Conservation (phyloP, 129 eudicot species). For the Flaveria linearis region DNA sequence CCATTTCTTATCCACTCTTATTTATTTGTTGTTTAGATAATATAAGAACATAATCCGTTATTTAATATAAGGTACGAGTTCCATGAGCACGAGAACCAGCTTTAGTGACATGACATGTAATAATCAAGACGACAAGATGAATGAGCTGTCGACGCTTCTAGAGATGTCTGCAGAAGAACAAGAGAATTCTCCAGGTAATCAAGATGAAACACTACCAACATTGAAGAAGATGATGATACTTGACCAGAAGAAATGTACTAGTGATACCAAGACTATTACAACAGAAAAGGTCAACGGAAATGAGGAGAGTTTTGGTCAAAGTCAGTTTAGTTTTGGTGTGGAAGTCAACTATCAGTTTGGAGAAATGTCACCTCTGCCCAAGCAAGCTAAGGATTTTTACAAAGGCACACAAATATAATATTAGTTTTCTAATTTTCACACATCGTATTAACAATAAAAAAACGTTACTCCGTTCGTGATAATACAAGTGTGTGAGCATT, state of each 20-base stretch:
- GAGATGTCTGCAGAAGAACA: slow-evolving; percentile 29
- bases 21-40: not conserved
- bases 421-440: not conserved
- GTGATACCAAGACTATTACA: not conserved
- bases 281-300: slow-evolving; percentile 23
- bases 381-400: slow-evolving; percentile 38
- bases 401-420: slow-evolving; percentile 21
- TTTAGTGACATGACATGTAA: slow-evolving; percentile 23
- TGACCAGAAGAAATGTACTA: slow-evolving; percentile 28
- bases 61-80: slow-evolving; percentile 27
- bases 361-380: slow-evolving; percentile 35
- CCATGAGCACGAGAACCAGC: slow-evolving; percentile 39
- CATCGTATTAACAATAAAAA: not conserved
- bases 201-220: slow-evolving; percentile 11
- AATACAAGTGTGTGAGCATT: not conserved
- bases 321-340: slow-evolving; percentile 8
- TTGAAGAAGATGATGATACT: not conserved
- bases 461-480: not conserved
- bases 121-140: slow-evolving; percentile 31
- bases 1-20: not conserved
- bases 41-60: not conserved
- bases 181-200: slow-evolving; percentile 15
- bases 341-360: slow-evolving; percentile 22
- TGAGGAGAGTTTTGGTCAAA: slow-evolving; percentile 7
- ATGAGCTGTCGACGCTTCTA: slow-evolving; percentile 21